Conservation (phyloP, 257 asterid genomes). For the Thymus mandschuricus region DNA sequence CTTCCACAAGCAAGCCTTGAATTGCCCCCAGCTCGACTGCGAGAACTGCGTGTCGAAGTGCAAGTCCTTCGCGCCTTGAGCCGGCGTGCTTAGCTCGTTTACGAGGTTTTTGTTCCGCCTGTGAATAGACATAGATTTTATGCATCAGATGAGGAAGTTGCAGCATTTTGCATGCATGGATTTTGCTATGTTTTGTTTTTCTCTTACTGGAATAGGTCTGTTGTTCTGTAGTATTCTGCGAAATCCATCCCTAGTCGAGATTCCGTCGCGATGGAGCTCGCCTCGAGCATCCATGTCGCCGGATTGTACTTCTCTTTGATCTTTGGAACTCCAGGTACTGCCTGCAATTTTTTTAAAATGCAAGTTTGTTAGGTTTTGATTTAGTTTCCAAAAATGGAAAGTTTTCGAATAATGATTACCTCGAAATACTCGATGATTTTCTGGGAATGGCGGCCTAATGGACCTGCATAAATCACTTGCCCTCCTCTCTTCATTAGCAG, state of each 20-base stretch:
- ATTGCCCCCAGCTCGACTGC: constrained; percentile 62
- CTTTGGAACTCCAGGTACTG: constrained; percentile 61
- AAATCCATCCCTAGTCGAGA: constrained; percentile 65
- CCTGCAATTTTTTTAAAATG: constrained; percentile 37
- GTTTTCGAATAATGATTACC: constrained; percentile 37
- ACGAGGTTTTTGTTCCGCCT: constrained; percentile 72
- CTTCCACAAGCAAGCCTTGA: constrained; percentile 71
- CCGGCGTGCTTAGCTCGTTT: constrained; percentile 58
- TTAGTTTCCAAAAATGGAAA: not conserved
- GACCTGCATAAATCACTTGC: constrained; percentile 72
- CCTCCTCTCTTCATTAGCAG: constrained; percentile 80
- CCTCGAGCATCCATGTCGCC: constrained; percentile 97
- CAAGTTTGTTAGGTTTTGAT: not conserved
- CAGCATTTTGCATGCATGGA: not conserved
- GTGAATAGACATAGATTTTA: not conserved
- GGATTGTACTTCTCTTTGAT: constrained; percentile 80
- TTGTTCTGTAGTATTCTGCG: constrained; percentile 63
- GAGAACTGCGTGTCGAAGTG: constrained; percentile 66
- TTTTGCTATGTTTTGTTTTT: no score
- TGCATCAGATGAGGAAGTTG: not conserved
- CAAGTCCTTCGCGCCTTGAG: constrained; percentile 64
- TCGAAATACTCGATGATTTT: constrained; percentile 65
- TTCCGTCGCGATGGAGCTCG: constrained; percentile 67
- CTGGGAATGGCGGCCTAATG: constrained; percentile 59
- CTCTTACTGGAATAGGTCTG: constrained; percentile 55